A percentile compares a stretch with the other conserved stretches of the same genome.
These are phyloP conservation scores for Deinandra increscens DNA, from an alignment of 129 eudicot species.

Conservation along the genomic window DNA sequence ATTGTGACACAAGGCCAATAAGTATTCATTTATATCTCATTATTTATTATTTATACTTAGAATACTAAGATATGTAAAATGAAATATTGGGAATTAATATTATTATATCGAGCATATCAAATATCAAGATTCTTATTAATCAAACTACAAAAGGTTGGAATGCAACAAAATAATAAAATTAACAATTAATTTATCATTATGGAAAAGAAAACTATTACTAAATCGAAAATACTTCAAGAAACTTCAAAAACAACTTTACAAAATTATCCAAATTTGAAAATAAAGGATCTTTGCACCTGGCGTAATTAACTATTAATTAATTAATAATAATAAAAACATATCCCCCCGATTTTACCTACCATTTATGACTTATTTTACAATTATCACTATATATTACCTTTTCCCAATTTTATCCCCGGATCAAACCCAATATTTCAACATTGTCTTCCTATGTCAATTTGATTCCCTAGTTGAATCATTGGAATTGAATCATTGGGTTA, in stretches of 20 bases:
- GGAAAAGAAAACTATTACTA: background rate
- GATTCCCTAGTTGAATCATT: constrained; percentile 18
- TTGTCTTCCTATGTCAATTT: constrained; percentile 27
- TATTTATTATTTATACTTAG: no score
- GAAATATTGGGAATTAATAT: background rate
- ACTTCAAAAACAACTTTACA: constrained; percentile 26
- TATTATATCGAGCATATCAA: background rate
- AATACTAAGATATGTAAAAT: background rate
- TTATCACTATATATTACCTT: constrained; percentile 14
- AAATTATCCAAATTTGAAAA: constrained; percentile 26
- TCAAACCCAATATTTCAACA: constrained; percentile 19
- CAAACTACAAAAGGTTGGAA: background rate
- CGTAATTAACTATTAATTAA: background rate
- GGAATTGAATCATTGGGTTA: constrained; percentile 43
- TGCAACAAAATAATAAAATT: background rate
- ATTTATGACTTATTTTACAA: constrained; percentile 30
- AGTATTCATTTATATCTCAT: constrained; percentile 10
- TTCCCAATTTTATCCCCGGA: background rate
- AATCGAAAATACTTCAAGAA: constrained; percentile 8
- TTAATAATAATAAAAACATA: constrained; percentile 27
- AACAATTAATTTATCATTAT: background rate
- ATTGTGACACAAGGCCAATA: constrained; percentile 5
- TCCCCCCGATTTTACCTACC: constrained; percentile 19
- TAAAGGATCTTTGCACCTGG: background rate
- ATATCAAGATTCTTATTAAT: background rate